Conservation (phyloP, 1,284 basidiomycete genomes). For the Rhodotorula sp. region DNA sequence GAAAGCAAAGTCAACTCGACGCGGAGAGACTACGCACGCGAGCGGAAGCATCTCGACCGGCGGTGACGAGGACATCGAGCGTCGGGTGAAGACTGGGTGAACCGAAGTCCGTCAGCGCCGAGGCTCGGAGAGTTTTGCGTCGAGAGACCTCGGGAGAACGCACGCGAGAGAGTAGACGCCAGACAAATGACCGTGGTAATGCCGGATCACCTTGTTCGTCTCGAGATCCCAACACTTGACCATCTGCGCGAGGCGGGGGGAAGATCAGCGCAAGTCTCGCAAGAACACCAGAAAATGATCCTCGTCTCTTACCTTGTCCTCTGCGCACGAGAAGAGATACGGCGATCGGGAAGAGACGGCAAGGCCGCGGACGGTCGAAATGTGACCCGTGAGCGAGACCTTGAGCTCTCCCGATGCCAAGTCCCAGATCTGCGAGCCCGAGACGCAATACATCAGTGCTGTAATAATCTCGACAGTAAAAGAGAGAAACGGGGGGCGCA, state of each 20-base stretch:
- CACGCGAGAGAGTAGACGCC: conserved; percentile 81
- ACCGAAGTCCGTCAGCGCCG: not conserved
- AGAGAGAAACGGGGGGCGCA: conserved; percentile 25
- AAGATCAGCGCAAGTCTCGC: not conserved
- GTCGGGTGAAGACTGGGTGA: conserved; percentile 76
- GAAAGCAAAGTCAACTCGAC: not conserved
- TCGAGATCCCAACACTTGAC: conserved; percentile 99
- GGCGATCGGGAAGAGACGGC: conserved; percentile 91
- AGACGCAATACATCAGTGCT: not conserved
- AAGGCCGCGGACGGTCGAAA: conserved; percentile 90
- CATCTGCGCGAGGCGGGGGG: conserved; percentile 60
- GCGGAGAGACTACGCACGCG: conserved; percentile 56
- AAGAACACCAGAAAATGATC: too few species aligned
- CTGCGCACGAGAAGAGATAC: conserved; percentile 94
- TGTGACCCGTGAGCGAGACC: conserved; percentile 92
- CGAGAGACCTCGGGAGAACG: conserved; percentile 21
- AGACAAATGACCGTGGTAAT: conserved; percentile 96
- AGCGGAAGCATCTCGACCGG: conserved; percentile 90
- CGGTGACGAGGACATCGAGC: conserved; percentile 89
- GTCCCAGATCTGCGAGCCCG: conserved; percentile 75
- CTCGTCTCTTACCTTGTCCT: conserved; percentile 74
- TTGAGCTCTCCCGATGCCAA: conserved; percentile 93
- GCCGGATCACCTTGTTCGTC: conserved; percentile 96
- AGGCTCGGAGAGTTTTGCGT: not conserved
- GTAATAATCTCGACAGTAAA: too few species aligned